Evolutionary conservation across 2,329 filamentous ascomycete species (phyloP).

Genomic region (Hypoxylon sp.): DNA sequence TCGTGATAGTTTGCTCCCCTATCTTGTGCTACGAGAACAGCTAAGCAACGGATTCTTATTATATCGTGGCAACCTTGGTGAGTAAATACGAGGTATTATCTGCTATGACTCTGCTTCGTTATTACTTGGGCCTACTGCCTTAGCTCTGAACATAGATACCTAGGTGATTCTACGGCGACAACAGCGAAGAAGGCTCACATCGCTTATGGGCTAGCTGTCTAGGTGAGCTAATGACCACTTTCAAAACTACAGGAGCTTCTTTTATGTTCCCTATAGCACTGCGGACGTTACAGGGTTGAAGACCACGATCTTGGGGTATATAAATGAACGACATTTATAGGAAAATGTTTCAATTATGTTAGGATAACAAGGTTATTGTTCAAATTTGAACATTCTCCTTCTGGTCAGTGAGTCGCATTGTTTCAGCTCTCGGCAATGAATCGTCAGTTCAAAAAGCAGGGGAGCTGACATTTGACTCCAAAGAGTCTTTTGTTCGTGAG

Average conservation of each 20-base stretch:
- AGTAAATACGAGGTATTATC: background rate
- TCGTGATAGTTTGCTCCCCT: background rate
- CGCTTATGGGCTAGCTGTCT: too few relatives aligned
- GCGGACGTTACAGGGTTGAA: too few relatives aligned
- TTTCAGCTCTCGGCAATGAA: background rate
- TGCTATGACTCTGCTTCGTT: background rate
- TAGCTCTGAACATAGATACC: too few relatives aligned
- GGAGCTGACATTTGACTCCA: background rate
- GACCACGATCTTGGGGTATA: too few relatives aligned
- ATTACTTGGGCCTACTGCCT: background rate
- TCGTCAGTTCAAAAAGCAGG: background rate
- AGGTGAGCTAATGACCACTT: too few relatives aligned
- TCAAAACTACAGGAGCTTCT: too few relatives aligned
- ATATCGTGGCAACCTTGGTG: background rate
- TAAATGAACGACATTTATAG: background rate
- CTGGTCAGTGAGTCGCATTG: background rate
- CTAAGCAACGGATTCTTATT: background rate
- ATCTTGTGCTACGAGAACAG: background rate
- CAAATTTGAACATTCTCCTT: background rate
- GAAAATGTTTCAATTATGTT: background rate
- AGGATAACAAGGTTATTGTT: background rate
- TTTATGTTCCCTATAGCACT: too few relatives aligned
- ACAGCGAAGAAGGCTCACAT: too few relatives aligned
- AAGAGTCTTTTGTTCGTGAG: background rate
- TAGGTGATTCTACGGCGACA: too few relatives aligned